Conservation (phyloP, 1,139 yeast genomes). For the Suzukiozyma palmioleophila region DNA sequence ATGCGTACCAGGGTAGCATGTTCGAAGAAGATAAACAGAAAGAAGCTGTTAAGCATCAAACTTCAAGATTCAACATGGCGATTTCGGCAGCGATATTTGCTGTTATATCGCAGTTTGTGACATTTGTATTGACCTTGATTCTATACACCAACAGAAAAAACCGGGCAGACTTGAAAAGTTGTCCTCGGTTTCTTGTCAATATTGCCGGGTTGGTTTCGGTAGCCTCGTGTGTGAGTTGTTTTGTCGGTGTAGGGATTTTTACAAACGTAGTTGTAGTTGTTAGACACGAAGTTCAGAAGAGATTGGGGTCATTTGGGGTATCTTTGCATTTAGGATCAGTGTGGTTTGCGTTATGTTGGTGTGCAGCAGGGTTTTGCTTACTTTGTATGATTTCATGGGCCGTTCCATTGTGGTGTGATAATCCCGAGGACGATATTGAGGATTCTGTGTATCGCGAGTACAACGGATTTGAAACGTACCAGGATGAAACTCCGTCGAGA, state of each 20-base stretch:
- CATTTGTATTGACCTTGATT: conserved; percentile 26
- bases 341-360: conserved; percentile 44
- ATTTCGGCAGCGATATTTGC: conserved; percentile 19
- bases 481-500: neutral
- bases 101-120: conserved; percentile 19
- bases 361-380: conserved; percentile 20
- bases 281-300: conserved; percentile 22
- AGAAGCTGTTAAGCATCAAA: conserved; percentile 15
- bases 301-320: conserved; percentile 45
- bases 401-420: conserved; percentile 43
- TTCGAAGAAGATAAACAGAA: conserved; percentile 19
- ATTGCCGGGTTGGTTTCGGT: conserved; percentile 29
- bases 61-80: conserved; percentile 11
- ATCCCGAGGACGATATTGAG: conserved; percentile 18
- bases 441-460: neutral
- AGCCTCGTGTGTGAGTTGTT: conserved; percentile 25
- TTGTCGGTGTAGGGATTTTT: conserved; percentile 24
- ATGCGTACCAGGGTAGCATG: conserved; percentile 30
- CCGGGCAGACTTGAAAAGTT: conserved; percentile 23
- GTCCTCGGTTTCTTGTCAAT: conserved; percentile 29
- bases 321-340: conserved; percentile 31
- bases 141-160: conserved; percentile 33
- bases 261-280: conserved; percentile 22
- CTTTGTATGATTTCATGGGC: conserved; percentile 31
- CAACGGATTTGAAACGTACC: neutral